Percentiles rank a stretch among this genome's conserved stretches.
Conservation (phyloP, 2,329 filamentous ascomycete genomes). For the Aspergillus ochraceus region DNA sequence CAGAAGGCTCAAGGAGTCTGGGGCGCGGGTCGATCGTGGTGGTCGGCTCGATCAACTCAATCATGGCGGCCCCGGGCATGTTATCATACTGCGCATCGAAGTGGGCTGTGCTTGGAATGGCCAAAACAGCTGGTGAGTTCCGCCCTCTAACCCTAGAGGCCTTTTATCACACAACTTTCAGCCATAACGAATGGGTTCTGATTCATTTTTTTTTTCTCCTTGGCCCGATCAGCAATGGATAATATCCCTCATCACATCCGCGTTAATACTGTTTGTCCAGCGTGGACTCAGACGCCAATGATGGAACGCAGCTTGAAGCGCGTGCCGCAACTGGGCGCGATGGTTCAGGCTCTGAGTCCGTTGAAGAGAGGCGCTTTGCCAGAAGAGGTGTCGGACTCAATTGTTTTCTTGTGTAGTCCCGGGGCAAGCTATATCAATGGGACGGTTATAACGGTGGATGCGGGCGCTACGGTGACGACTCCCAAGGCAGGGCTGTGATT, state of each 20-base stretch:
- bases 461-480: background rate
- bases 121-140: conserved; percentile 45
- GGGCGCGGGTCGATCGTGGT: conserved; percentile 40
- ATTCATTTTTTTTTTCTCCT: no score
- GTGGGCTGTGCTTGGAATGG: conserved; percentile 58
- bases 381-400: conserved; percentile 1
- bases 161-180: no score
- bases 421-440: conserved; percentile 1
- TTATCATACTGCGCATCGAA: conserved; percentile 59
- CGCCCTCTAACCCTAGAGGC: background rate
- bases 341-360: background rate
- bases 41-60: background rate
- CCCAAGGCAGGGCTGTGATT: background rate
- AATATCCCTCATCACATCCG: conserved; percentile 44
- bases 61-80: conserved; percentile 16
- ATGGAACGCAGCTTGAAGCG: background rate
- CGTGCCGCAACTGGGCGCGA: background rate
- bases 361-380: conserved; percentile 1
- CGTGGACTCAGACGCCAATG: conserved; percentile 3
- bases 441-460: background rate
- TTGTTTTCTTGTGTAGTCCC: background rate
- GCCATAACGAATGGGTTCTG: no score
- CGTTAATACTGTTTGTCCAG: conserved; percentile 30
- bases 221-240: conserved; percentile 42
- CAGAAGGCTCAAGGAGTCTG: background rate